Base-by-base conservation (phyloP, 164 flowering plant genomes). In the Warburgia ugandensis region DNA sequence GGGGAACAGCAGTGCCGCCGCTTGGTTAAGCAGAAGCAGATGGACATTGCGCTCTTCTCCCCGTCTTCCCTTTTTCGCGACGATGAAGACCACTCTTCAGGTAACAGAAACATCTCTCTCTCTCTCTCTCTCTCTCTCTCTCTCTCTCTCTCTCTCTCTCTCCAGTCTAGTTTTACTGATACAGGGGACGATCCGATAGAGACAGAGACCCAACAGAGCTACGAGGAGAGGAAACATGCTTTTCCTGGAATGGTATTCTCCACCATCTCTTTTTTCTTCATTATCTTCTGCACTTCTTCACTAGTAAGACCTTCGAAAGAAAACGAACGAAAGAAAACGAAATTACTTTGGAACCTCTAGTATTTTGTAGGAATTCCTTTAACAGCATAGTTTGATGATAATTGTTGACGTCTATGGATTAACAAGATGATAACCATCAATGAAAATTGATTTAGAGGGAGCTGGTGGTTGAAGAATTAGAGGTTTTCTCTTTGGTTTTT, bases 11-110 rank as follows among this genome's bases (percentile, higher is more conserved):
- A n/a, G n/a, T n/a, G n/a, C n/a, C n/a, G n/a, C n/a, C n/a, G n/a
- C n/a, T n/a, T n/a, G n/a, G n/a, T n/a, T n/a, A n/a, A n/a, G n/a
- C 41, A 14, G 17, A 20, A 4, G 41, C 41, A 1, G n/a, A 89
- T 86, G 97, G 97, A 89, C 66, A 79, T 72, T 11, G 95, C 95
- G 35, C 79, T 89, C 28, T 89, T 89, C 78, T 89, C 97, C 10
- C 86, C 97, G 0, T 83, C 95, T 26, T 83, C 90, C 1, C 85
- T 86, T 51, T 86, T 89, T 56, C 73, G 66, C 38, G 71, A 69
- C 35, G 72, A 67, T 21, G 78, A 70, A 27, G 77, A 62, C 21
- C 36, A 52, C 59, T 59, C 73, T 26, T 28, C 69, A 31, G 74
- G 80, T 77, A 58, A 52, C 20, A 29, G 46, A 39, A 52, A 51